Base-by-base conservation (phyloP, 108 stramenopile genomes). In the Stephanodiscus triporus region DNA sequence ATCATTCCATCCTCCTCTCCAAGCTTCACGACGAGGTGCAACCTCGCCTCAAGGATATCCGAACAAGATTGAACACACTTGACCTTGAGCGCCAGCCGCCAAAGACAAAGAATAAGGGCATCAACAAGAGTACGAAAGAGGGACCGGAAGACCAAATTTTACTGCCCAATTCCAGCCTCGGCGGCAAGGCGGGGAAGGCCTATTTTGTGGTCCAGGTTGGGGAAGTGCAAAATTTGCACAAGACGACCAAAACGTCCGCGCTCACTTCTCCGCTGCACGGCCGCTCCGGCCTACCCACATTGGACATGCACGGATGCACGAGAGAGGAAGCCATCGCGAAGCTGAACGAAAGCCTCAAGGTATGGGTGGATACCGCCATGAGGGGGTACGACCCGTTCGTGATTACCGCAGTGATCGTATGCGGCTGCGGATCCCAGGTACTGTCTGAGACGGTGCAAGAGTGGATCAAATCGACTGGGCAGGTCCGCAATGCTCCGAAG, bases 311-410 rank as follows among this genome's bases (percentile, higher is more conserved):
- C 24, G 70, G 70, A 11, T 61, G 43, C 32, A 62, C 70, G 22
- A 45, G 48, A 27, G 48, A 24, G 17, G 70, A 72, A 11, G 70
- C 70, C 17, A 24, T 72, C 11, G 23, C 56, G 9, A 72, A 50
- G 23, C 38, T 72, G 17, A 51, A 72, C 58, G 60, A 72, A 29
- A 58, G 30, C 42, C 43, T 72, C 26, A 29, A 58, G 24, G 37
- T 9, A 72, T 72, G 70, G 70, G 70, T 58, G 34, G 40, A 62
- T 13, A 58, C 56, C 50, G 70, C 70, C 4, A 72, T 72, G 70
- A 38, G 50, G 57, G 70, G 58, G 5, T 34, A 11, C 4, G 48
- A 72, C 47, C 70, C 70, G 2, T 72, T 61, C 49, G 70, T 72
- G 24, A 58, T 58, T 9, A 45, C 38, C 0, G 70, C 43, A 0